phyloP scores from a whole-genome alignment of 202 grass and related monocot species.

The Brachypodium distachyon region DNA sequence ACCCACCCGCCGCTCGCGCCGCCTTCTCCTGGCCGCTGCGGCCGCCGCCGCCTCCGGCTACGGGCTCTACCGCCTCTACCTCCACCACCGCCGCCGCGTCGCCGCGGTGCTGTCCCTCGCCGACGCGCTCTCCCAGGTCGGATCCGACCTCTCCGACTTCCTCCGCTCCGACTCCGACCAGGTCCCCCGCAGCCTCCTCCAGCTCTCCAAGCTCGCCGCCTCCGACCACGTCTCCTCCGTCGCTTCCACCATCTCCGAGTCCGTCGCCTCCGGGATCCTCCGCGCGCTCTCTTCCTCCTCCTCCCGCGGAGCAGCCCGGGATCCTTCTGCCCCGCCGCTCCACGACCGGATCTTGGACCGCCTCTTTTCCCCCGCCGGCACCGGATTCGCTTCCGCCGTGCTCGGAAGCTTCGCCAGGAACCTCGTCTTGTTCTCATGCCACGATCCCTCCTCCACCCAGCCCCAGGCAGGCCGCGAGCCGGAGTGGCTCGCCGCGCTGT shows the following conservation, averaged over 20 bases:
- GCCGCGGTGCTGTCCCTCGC: slow-evolving; percentile 45
- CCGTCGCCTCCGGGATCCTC: slow-evolving; percentile 46
- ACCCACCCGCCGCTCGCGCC: slow-evolving; percentile 1
- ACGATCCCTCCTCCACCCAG: neutral
- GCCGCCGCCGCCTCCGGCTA: slow-evolving; percentile 30
- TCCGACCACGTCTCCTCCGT: slow-evolving; percentile 45
- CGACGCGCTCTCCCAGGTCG: slow-evolving; percentile 35
- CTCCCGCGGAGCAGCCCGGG: neutral
- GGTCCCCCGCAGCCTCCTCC: slow-evolving; percentile 51
- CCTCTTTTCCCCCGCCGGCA: slow-evolving; percentile 46
- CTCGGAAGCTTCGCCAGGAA: slow-evolving; percentile 72
- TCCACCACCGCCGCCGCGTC: slow-evolving; percentile 39
- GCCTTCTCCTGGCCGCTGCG: slow-evolving; percentile 35
- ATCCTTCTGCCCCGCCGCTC: slow-evolving; percentile 9
- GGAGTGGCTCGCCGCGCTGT: slow-evolving; percentile 53
- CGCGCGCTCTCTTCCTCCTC: slow-evolving; percentile 43
- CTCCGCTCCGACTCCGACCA: slow-evolving; percentile 65
- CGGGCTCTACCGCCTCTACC: slow-evolving; percentile 53
- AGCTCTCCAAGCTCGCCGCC: slow-evolving; percentile 66
- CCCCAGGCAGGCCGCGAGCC: slow-evolving; percentile 23
- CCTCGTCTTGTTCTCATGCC: slow-evolving; percentile 42
- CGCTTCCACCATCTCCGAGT: slow-evolving; percentile 45
- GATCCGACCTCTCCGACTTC: slow-evolving; percentile 64
- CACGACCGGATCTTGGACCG: slow-evolving; percentile 66
- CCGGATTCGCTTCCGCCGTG: slow-evolving; percentile 63